phyloP scores from a whole-genome alignment of 345 rosid species.

The Eucalyptus rudis region DNA sequence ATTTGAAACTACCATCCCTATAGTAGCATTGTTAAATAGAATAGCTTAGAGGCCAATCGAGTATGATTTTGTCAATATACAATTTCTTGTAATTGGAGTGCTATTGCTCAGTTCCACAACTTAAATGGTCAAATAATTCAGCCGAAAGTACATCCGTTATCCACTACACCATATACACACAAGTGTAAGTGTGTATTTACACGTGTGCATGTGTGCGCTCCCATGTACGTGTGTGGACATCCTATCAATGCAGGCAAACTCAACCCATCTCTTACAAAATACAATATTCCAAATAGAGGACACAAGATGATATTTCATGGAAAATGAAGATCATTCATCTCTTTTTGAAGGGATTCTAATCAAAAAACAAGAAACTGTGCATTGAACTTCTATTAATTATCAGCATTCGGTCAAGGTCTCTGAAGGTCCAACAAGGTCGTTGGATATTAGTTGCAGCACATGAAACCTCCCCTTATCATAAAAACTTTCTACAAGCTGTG shows the following conservation, averaged over 20 bases:
- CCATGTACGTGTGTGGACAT: background rate
- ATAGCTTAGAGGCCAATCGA: background rate
- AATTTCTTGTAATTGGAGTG: background rate
- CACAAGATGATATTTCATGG: background rate
- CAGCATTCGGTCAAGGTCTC: background rate
- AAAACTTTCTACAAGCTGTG: background rate
- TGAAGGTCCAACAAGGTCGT: background rate
- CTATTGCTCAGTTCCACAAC: background rate
- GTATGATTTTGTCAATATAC: background rate
- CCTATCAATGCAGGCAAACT: background rate
- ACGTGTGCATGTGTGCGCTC: background rate
- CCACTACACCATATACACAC: background rate
- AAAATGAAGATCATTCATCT: background rate
- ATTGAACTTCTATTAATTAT: background rate
- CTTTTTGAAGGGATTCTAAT: background rate
- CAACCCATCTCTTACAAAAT: background rate
- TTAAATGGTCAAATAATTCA: background rate
- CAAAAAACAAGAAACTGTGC: background rate
- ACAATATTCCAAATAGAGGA: background rate
- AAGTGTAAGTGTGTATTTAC: background rate
- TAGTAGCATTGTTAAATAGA: background rate
- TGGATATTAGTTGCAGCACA: background rate
- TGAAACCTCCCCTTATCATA: background rate
- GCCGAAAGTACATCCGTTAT: background rate
- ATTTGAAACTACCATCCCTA: background rate